Percentiles rank a stretch among this genome's conserved stretches.
These are phyloP conservation scores for Xylariaceae sp. DNA, from an alignment of 2,329 filamentous ascomycete genomes.

Conservation along the genomic window DNA sequence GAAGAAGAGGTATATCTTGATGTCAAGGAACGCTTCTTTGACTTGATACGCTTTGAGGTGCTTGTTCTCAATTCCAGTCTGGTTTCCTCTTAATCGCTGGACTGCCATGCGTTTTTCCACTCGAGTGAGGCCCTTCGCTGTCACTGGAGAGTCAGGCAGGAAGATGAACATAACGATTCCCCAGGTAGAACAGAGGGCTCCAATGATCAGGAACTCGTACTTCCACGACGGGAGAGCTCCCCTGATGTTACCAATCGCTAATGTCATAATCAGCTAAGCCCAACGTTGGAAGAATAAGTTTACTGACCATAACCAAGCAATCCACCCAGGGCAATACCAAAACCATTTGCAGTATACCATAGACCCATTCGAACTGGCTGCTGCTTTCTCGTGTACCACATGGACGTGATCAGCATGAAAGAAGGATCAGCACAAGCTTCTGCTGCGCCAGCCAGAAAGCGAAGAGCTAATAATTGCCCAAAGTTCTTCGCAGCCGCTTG, in stretches of 20 bases:
- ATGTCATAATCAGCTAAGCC: conserved; percentile 2
- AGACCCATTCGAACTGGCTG: conserved; percentile 62
- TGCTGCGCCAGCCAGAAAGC: conserved; percentile 60
- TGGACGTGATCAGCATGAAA: conserved; percentile 64
- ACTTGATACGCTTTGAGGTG: conserved; percentile 46
- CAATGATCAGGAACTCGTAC: conserved; percentile 52
- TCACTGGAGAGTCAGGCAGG: conserved; percentile 59
- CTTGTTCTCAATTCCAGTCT: conserved; percentile 48
- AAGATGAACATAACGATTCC: conserved; percentile 47
- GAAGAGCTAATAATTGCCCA: conserved; percentile 55
- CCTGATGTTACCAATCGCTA: conserved; percentile 56
- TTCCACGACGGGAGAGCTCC: conserved; percentile 56
- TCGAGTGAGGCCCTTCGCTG: conserved; percentile 55
- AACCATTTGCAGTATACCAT: conserved; percentile 62
- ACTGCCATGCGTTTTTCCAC: conserved; percentile 48
- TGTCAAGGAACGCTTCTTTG: conserved; percentile 48
- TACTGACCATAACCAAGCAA: conserved; percentile 56
- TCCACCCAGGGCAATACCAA: conserved; percentile 62
- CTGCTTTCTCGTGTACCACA: conserved; percentile 64
- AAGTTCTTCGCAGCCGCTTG: conserved; percentile 60
- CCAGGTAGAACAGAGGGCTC: conserved; percentile 45
- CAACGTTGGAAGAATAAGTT: not conserved
- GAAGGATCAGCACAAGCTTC: conserved; percentile 62
- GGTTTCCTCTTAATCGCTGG: conserved; percentile 47
- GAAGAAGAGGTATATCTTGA: conserved; percentile 61